These are phyloP conservation scores for Myxozyma kluyveri DNA, from an alignment of 805 yeast genomes.

Conservation along the genomic window DNA sequence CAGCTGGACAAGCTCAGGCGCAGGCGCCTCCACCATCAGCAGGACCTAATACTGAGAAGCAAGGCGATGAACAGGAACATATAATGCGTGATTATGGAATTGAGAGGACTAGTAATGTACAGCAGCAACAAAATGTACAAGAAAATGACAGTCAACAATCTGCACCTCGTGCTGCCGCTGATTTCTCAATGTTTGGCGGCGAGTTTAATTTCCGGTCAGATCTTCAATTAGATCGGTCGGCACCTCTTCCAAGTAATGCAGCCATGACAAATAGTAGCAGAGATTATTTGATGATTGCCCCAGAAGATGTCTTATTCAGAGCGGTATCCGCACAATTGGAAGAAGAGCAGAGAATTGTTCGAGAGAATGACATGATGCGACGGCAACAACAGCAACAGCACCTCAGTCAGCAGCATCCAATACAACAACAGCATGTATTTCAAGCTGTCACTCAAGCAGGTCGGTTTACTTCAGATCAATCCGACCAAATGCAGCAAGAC, in stretches of 20 bases:
- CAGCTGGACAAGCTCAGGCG: not conserved
- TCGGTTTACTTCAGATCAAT: no score
- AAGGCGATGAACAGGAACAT: slow-evolving; percentile 1
- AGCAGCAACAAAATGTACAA: not conserved
- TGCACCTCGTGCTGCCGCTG: not conserved
- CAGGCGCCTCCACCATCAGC: not conserved
- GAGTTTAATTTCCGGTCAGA: slow-evolving; percentile 24
- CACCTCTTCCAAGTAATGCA: slow-evolving; percentile 12
- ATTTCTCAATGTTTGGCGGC: not conserved
- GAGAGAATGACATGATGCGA: slow-evolving; percentile 3
- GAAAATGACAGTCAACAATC: not conserved
- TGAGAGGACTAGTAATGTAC: slow-evolving; percentile 4
- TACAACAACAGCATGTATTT: slow-evolving; percentile 6
- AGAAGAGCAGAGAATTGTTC: slow-evolving; percentile 22
- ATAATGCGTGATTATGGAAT: slow-evolving; percentile 2
- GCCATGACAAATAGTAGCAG: slow-evolving; percentile 16
- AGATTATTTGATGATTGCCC: slow-evolving; percentile 22
- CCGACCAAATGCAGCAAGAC: not conserved
- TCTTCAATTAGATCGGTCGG: slow-evolving; percentile 23
- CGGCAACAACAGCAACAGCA: not conserved
- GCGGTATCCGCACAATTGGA: slow-evolving; percentile 27
- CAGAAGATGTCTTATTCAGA: slow-evolving; percentile 25
- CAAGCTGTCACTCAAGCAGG: not conserved
- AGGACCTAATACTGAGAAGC: not conserved
- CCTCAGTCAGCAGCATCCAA: not conserved